Base-by-base conservation (phyloP, 495 filamentous ascomycete genomes). In the Penicillium pulvis region DNA sequence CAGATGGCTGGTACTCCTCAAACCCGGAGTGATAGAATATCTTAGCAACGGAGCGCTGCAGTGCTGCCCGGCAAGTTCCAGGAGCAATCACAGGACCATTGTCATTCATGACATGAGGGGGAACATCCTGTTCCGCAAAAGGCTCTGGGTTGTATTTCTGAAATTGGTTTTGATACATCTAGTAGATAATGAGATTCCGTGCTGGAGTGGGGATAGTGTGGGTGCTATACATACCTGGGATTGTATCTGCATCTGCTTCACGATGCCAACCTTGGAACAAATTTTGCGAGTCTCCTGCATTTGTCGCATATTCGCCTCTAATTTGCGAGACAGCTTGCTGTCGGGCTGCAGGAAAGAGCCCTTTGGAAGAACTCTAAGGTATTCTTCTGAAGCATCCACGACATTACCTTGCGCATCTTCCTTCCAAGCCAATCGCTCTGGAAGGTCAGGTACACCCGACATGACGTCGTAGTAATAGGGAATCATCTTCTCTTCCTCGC, bases 201-300 rank as follows among this genome's bases (percentile, higher is more conserved):
- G n/a, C 26, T 20, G 26, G 23, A 11, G 6, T 45, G 19, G 26
- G 28, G 1, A 36, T 23, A n/a, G 20, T 52, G 44, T 1, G 30
- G 1, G 20, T 62, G 11, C 16, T 24, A 19, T 24, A 78, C 65
- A 62, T 85, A 93, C 92, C 84, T 97, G 94, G 46, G 92, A 89
- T 67, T 99, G 95, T 31, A 97, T 79, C 71, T 98, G 95, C 94
- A 99, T 99, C 77, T 99, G 94, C 80, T 98, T 99, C 69, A 99
- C 92, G 57, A 99, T 89, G 30, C 90, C 87, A 67, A 98, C 93
- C 72, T 98, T 98, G 3, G 92, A 92, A 69, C 90, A 95, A 11
- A 99, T 83, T 71, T 97, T 98, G 63, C 95, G 81, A 0, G 94
- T 98, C 57, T 97, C 93, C 71, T 99, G 94, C 87, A 98, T 92